phyloP scores from a whole-genome alignment of 257 asterid genomes.

The Solanum gracilifrons region DNA sequence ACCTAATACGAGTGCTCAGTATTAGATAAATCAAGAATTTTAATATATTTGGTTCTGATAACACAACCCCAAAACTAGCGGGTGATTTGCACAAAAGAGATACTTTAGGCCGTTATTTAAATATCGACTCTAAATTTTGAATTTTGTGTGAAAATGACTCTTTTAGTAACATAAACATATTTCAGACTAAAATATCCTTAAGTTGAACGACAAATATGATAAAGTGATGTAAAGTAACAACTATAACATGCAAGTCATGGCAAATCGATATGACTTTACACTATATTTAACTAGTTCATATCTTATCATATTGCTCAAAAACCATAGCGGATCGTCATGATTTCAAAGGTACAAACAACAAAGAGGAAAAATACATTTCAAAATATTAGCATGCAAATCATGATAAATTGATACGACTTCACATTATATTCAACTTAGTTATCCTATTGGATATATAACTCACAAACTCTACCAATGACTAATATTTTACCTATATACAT shows the following conservation, averaged over 20 bases:
- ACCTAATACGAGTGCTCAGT: not conserved
- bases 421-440: not conserved
- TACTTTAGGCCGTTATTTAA: not conserved
- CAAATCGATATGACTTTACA: not conserved
- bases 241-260: rapidly evolving
- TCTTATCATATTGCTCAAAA: not conserved
- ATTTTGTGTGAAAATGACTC: not conserved
- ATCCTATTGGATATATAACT: not conserved
- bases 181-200: not conserved
- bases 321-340: not conserved
- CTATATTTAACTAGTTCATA: not conserved
- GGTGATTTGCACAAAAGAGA: not conserved
- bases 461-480: not conserved
- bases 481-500: not conserved
- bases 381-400: not conserved
- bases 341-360: not conserved
- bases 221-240: rapidly evolving
- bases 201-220: not conserved
- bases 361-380: not conserved
- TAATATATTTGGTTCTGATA: not conserved
- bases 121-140: not conserved
- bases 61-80: not conserved
- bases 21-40: not conserved
- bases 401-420: not conserved
- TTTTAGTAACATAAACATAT: not conserved